Evolutionary conservation across 2,329 filamentous ascomycete genomes (phyloP), one percentile per base, ranked within the genome.

Genomic region (Endoconidiophora polonica): DNA sequence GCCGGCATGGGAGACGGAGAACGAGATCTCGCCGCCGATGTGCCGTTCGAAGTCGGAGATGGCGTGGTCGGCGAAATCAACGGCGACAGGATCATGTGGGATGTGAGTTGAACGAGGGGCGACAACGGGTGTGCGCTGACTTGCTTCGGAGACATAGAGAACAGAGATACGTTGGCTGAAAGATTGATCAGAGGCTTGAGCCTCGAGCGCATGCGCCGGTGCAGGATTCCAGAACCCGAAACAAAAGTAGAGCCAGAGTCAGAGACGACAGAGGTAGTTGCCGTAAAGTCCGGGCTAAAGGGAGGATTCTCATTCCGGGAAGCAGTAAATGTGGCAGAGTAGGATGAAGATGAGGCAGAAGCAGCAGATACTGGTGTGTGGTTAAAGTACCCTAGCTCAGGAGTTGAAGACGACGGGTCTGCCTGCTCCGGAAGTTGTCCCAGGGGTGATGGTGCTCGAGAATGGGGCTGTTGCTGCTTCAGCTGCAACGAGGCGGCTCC

Each of bases 31-130:
- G 67, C 48, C 59, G 62, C 44, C 59, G 58, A 5, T 12, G 57
- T 50, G 20, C 54, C 59, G 22, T 60, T 56, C 10, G 60, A 61
- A 20, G 60, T 60, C 52, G 63, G 61, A 23, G 62, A 62, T 4
- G 56, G 55, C 18, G 58, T 66, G 2, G 63, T 57, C 5, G 64
- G 58, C 49, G 67, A 57, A 50, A 68, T 68, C 4, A 63, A 61
- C 53, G 64, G 60, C 18, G 66, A 64, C 5, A 63, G 60, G 3
- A 65, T 63, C 33, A 66, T 68, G 66, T 68, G 48, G 33, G 39
- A 39, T 43, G 39, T 24, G n/a, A 14, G 26, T 29, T 22, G 39
- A 41, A 53, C 39, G 16, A 53, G 46, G 37, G 51, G 51, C 20
- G 51, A 53, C 12, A 53, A 38, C 16, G 51, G 51, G 23, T 53